These are phyloP conservation scores for Lolium perenne DNA, from an alignment of 176 grass and related monocot genomes.

Conservation along the genomic window DNA sequence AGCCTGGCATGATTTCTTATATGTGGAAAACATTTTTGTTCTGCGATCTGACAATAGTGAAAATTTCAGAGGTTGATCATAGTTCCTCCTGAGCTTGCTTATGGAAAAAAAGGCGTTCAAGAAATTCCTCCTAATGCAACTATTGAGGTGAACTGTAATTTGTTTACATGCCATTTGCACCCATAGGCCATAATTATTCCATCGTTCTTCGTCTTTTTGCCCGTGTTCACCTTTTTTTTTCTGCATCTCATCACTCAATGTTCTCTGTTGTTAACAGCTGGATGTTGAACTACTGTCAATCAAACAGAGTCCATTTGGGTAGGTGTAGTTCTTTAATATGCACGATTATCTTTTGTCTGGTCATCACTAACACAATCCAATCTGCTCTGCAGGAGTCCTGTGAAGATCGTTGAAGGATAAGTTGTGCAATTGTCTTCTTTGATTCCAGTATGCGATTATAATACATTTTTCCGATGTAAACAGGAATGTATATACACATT, in stretches of 20 bases:
- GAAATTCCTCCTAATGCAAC: constrained; percentile 98
- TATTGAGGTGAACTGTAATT: constrained; percentile 71
- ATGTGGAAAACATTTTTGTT: constrained; percentile 15
- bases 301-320: constrained; percentile 35
- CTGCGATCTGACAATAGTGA: constrained; percentile 30
- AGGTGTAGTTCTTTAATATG: constrained; percentile 6
- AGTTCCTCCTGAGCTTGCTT: constrained; percentile 88
- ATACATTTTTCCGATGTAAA: neutral
- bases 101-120: constrained; percentile 93
- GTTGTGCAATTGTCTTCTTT: neutral
- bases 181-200: neutral
- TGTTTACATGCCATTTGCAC: constrained; percentile 12
- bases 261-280: constrained; percentile 60
- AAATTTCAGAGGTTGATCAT: constrained; percentile 84
- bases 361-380: constrained; percentile 1
- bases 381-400: constrained; percentile 61
- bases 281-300: constrained; percentile 28
- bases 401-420: constrained; percentile 94
- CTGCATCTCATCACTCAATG: neutral
- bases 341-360: neutral
- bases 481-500: neutral
- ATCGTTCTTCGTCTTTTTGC: constrained; percentile 2
- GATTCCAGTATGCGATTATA: neutral
- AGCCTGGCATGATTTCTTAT: neutral
- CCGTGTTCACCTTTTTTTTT: constrained; percentile 10